Percentiles rank a stretch among this genome's conserved stretches.
phyloP scores from a whole-genome alignment of 768 basidiomycete genomes.

The Baorangia bicolor region DNA sequence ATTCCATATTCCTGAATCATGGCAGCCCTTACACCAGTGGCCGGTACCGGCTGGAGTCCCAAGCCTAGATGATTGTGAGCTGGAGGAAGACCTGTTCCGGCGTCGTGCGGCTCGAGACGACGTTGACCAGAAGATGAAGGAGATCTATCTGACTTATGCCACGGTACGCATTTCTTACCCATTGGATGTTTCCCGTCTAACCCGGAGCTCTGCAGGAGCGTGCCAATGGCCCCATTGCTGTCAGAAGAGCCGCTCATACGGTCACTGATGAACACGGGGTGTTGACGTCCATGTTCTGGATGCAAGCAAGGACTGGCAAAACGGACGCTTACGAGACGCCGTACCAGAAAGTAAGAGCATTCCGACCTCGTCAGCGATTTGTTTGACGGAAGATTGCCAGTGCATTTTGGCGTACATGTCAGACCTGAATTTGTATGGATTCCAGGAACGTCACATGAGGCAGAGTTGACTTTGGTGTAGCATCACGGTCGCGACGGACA shows the following conservation, averaged over 20 bases:
- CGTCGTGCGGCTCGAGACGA: slow-evolving; percentile 30
- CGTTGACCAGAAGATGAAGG: slow-evolving; percentile 34
- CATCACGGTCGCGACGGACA: slow-evolving; percentile 51
- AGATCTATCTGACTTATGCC: slow-evolving; percentile 31
- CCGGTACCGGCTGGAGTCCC: slow-evolving; percentile 57
- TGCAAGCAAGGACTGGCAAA: slow-evolving; percentile 59
- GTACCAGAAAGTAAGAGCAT: slow-evolving; percentile 66
- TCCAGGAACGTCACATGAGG: neutral
- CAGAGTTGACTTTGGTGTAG: slow-evolving; percentile 36
- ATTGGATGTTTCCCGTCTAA: slow-evolving; percentile 24
- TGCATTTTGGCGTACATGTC: slow-evolving; percentile 81
- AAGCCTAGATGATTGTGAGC: slow-evolving; percentile 60
- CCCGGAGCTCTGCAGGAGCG: slow-evolving; percentile 54
- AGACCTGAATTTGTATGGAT: slow-evolving; percentile 70
- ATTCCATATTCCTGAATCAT: slow-evolving; percentile 77
- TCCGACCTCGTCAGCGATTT: neutral
- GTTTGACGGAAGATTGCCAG: slow-evolving; percentile 35
- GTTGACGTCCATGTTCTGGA: slow-evolving; percentile 69
- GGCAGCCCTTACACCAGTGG: slow-evolving; percentile 70
- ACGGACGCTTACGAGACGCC: slow-evolving; percentile 64
- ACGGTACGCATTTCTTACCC: slow-evolving; percentile 14
- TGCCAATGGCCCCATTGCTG: slow-evolving; percentile 62
- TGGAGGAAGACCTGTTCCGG: slow-evolving; percentile 47
- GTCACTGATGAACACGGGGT: slow-evolving; percentile 45
- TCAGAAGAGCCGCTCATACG: slow-evolving; percentile 52